A percentile compares a stretch with the other conserved stretches of the same genome.
These are phyloP conservation scores for Cercophora sp. DNA, from an alignment of 495 filamentous ascomycete genomes.

Conservation along the genomic window DNA sequence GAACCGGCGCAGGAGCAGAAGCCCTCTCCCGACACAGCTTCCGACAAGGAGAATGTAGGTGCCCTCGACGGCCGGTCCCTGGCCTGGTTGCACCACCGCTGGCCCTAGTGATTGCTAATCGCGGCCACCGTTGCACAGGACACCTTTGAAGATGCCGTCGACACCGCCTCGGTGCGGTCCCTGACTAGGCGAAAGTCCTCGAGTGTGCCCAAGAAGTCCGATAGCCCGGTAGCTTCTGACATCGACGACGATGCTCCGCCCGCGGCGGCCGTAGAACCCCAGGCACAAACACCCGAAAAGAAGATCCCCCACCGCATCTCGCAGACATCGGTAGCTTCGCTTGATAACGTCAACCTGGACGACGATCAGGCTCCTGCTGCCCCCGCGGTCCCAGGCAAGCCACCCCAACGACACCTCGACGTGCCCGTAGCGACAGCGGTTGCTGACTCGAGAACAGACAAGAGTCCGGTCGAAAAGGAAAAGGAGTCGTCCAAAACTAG, in stretches of 20 bases:
- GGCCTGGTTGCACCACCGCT: conserved; percentile 3
- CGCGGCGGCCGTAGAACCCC: conserved; percentile 13
- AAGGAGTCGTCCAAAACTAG: conserved; percentile 35
- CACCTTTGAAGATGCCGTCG: conserved; percentile 72
- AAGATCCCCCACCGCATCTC: conserved; percentile 60
- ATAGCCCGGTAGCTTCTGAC: conserved; percentile 26
- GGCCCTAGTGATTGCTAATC: neutral
- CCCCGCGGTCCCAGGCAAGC: conserved; percentile 14
- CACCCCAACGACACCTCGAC: conserved; percentile 9
- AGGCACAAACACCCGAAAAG: conserved; percentile 15
- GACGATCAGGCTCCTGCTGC: conserved; percentile 40
- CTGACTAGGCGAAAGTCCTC: conserved; percentile 49
- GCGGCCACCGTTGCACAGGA: conserved; percentile 47
- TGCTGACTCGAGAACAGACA: conserved; percentile 19
- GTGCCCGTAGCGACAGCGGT: conserved; percentile 18
- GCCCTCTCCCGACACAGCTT: conserved; percentile 1
- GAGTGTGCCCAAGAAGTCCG: conserved; percentile 24
- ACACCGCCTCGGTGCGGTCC: conserved; percentile 48
- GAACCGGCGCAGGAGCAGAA: conserved; percentile 5
- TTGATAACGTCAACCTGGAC: conserved; percentile 68
- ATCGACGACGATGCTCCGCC: conserved; percentile 31
- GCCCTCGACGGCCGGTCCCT: neutral
- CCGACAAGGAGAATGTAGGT: conserved; percentile 20
- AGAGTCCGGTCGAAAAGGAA: conserved; percentile 23
- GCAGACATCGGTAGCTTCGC: conserved; percentile 43